Base-by-base conservation (phyloP, 306 rosid species). In the Begonia masoniana region DNA sequence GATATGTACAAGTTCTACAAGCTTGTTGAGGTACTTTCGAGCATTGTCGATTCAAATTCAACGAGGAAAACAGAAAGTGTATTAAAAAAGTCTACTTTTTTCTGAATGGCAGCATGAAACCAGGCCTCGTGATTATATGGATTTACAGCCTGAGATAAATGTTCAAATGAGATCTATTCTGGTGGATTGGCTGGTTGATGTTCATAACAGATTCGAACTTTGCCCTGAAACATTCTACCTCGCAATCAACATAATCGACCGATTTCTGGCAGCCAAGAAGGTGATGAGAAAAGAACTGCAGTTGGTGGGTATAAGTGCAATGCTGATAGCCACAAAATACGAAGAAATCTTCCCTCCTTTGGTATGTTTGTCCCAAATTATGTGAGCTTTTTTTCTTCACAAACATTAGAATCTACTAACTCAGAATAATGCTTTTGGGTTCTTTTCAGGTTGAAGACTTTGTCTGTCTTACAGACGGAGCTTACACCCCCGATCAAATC, bases 341-440 rank as follows among this genome's bases (percentile, higher is more conserved):
- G 97, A 88, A 72, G 95, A 88, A 71, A 88, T 88, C 50, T 88
- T 95, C 95, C 86, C 97, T 43, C 95, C 97, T 2, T 78, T 77
- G 88, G 94, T 80, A 35, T 41, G 49, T 31, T 31, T 31, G 7
- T 31, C 39, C 9, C 8, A 31, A 31, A 31, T 31, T 31, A 6
- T 31, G 4, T 6, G 39, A 31, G 8, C 7, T 31, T 31, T 31
- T 31, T 31, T 31, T 31, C 39, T 31, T 31, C 8, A 31, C 9
- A 31, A 31, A 31, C 39, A 31, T 31, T 31, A 31, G 39, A 31
- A 31, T 31, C 9, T 31, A 31, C 39, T 31, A 31, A 31, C 39
- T 31, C 24, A 21, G 3, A 21, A 21, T 21, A 21, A 31, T 31
- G 9, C 9, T 31, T 31, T 31, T 31, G 39, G 39, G 39, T 41